phyloP scores from a whole-genome alignment of 345 rosid species.

The Zanthoxylum bungeanum region DNA sequence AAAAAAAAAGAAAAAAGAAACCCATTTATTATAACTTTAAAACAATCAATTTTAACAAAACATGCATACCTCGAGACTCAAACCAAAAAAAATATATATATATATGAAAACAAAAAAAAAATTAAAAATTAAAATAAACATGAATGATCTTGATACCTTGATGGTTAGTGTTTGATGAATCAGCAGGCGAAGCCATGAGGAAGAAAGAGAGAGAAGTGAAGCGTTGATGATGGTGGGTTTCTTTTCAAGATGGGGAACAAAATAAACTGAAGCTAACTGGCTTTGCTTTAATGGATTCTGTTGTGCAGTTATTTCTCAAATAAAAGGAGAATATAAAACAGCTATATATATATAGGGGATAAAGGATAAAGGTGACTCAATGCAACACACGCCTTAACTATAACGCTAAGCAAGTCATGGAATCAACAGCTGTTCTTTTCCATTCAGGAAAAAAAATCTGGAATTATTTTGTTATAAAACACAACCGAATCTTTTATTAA shows the following conservation, averaged over 20 bases:
- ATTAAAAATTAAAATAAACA: too few species aligned
- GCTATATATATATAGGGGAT: neutral
- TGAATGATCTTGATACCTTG: slow-evolving; percentile 1
- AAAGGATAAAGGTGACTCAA: neutral
- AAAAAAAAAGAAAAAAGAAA: too few species aligned
- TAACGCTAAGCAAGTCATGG: neutral
- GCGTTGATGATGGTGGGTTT: too few species aligned
- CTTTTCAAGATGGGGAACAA: too few species aligned
- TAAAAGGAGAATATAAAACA: neutral
- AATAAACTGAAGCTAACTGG: too few species aligned
- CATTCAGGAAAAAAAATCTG: too few species aligned
- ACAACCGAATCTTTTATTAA: too few species aligned
- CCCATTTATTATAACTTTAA: neutral
- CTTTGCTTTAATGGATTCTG: too few species aligned
- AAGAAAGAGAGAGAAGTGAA: neutral
- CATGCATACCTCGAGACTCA: too few species aligned
- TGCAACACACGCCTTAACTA: neutral
- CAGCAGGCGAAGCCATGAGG: slow-evolving; percentile 16
- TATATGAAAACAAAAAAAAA: too few species aligned
- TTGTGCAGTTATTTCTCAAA: neutral
- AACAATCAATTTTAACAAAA: neutral
- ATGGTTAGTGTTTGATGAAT: neutral
- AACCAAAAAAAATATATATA: too few species aligned
- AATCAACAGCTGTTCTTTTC: neutral
- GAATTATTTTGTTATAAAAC: too few species aligned